phyloP scores from a whole-genome alignment of 2,329 filamentous ascomycete species.

The Fusarium secorum region DNA sequence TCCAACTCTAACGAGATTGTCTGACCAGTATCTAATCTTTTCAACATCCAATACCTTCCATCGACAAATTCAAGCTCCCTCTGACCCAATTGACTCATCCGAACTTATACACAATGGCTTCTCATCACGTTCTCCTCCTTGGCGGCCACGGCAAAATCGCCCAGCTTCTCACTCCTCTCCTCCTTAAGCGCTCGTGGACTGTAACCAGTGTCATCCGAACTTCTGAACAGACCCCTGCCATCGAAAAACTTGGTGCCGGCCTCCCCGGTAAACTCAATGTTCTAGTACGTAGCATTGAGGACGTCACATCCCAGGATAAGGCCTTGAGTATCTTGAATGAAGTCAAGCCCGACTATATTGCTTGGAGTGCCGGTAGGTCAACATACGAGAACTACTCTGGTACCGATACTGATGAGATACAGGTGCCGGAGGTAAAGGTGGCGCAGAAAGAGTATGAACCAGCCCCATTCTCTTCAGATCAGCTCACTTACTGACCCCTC shows the following conservation, averaged over 20 bases:
- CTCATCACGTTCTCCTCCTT: slow-evolving; percentile 71
- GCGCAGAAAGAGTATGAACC: slow-evolving; percentile 54
- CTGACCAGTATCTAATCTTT: neutral
- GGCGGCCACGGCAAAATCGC: slow-evolving; percentile 85
- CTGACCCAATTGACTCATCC: neutral
- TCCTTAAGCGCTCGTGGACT: slow-evolving; percentile 76
- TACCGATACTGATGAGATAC: slow-evolving; percentile 12
- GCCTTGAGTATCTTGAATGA: slow-evolving; percentile 69
- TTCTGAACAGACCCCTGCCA: slow-evolving; percentile 69
- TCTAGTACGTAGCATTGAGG: slow-evolving; percentile 74
- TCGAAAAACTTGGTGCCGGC: slow-evolving; percentile 67
- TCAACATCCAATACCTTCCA: neutral
- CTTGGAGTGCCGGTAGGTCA: slow-evolving; percentile 71
- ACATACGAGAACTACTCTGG: neutral
- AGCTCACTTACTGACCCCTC: slow-evolving; percentile 15
- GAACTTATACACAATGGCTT: slow-evolving; percentile 39
- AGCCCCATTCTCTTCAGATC: neutral
- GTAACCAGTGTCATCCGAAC: slow-evolving; percentile 82
- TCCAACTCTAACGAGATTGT: neutral
- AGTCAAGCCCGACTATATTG: slow-evolving; percentile 70
- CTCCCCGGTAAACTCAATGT: slow-evolving; percentile 72
- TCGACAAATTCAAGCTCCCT: neutral
- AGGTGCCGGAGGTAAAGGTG: slow-evolving; percentile 69
- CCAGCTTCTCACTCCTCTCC: slow-evolving; percentile 76
- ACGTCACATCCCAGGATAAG: slow-evolving; percentile 69